phyloP scores from a whole-genome alignment of 176 grass and related monocot genomes.

The Eremochloa ophiuroides region DNA sequence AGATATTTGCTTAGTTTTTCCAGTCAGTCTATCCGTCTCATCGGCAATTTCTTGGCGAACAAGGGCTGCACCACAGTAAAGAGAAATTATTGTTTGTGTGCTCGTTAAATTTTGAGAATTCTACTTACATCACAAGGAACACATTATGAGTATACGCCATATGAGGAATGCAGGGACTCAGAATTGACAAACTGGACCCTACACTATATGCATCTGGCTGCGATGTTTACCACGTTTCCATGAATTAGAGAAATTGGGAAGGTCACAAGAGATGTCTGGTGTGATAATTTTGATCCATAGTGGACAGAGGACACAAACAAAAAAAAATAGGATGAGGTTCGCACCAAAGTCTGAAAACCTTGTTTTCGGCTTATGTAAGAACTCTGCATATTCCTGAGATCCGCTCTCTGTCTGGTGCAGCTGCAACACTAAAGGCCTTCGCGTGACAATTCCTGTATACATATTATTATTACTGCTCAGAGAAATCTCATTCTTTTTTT shows the following conservation, averaged over 20 bases:
- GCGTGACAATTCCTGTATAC: conserved; percentile 63
- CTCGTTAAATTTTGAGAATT: background rate
- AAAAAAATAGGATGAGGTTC: background rate
- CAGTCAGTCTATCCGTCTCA: conserved; percentile 76
- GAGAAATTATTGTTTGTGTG: background rate
- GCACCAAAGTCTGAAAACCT: conserved; percentile 71
- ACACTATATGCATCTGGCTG: background rate
- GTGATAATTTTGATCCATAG: background rate
- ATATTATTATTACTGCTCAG: background rate
- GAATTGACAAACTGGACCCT: background rate
- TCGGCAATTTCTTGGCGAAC: conserved; percentile 75
- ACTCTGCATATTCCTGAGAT: conserved; percentile 58
- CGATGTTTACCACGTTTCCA: background rate
- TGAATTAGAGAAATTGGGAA: background rate
- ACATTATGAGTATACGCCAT: background rate
- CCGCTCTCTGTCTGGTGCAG: conserved; percentile 46
- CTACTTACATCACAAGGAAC: background rate
- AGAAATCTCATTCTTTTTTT: background rate
- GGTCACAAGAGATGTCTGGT: background rate
- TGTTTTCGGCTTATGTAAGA: conserved; percentile 53
- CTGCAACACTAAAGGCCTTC: conserved; percentile 63
- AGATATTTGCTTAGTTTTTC: conserved; percentile 74
- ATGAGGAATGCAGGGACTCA: background rate
- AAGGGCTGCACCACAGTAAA: conserved; percentile 41
- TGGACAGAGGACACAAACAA: background rate